These are phyloP conservation scores for Mycena sp. DNA, from an alignment of 1,284 basidiomycete genomes.

Conservation along the genomic window DNA sequence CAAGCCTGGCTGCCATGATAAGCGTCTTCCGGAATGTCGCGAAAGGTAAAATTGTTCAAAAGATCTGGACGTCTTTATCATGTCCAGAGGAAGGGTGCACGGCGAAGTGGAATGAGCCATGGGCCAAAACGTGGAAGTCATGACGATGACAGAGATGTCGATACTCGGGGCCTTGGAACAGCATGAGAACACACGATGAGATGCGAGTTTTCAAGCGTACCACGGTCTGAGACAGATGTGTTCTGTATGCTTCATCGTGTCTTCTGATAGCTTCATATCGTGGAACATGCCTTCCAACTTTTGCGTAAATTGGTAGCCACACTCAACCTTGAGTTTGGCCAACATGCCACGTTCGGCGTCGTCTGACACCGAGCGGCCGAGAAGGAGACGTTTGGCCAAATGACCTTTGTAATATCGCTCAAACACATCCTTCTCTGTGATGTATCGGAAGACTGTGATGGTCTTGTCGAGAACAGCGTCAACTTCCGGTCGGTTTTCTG, in stretches of 20 bases:
- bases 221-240: constrained; percentile 62
- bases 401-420: constrained; percentile 98
- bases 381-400: constrained; percentile 91
- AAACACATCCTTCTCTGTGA: constrained; percentile 97
- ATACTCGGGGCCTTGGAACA: constrained; percentile 68
- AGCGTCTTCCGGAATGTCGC: constrained; percentile 87
- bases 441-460: constrained; percentile 94
- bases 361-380: constrained; percentile 90
- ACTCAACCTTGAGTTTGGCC: constrained; percentile 97
- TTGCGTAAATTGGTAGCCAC: constrained; percentile 97
- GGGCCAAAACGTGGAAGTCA: constrained; percentile 96
- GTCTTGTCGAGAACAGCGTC: constrained; percentile 93
- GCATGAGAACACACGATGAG: constrained; percentile 6
- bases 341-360: constrained; percentile 99
- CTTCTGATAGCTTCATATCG: constrained; percentile 92
- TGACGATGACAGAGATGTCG: constrained; percentile 87
- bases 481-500: constrained; percentile 96
- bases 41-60: constrained; percentile 94
- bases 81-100: constrained; percentile 74
- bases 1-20: constrained; percentile 95
- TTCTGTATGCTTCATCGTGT: constrained; percentile 84
- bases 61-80: constrained; percentile 73
- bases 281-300: constrained; percentile 99
- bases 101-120: constrained; percentile 69
- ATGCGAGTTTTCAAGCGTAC: constrained; percentile 48